A percentile compares a stretch with the other conserved stretches of the same genome.
These are phyloP conservation scores for Talaromyces atroroseus DNA, from an alignment of 2,329 filamentous ascomycete species.

Conservation along the genomic window DNA sequence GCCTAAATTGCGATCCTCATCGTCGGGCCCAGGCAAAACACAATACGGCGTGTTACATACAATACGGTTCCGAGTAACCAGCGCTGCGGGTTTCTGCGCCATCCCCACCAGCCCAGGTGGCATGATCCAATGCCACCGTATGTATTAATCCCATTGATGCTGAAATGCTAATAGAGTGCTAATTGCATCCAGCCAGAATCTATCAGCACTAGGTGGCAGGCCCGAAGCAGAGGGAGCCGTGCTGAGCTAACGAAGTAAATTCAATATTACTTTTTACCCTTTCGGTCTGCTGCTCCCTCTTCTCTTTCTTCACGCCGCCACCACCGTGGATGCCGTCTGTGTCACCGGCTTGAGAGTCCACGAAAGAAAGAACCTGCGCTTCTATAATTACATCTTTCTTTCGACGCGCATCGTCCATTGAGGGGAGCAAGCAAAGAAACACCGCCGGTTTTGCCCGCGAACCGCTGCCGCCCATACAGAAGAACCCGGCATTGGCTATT, in stretches of 20 bases:
- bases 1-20: neutral
- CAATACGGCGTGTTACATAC: no score
- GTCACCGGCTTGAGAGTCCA: neutral
- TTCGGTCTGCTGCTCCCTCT: conserved; percentile 4
- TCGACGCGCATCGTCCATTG: neutral
- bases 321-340: neutral
- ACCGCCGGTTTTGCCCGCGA: neutral
- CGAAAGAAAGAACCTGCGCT: neutral
- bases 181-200: neutral
- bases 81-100: neutral
- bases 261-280: conserved; percentile 9
- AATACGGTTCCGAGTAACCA: neutral
- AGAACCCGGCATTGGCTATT: neutral
- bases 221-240: neutral
- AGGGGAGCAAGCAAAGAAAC: neutral
- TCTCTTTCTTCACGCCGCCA: neutral
- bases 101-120: neutral
- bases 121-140: neutral
- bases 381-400: neutral
- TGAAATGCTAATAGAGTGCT: neutral
- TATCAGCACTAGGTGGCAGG: neutral
- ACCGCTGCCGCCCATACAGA: neutral
- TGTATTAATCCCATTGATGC: neutral
- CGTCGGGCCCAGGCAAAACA: neutral
- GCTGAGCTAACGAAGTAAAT: neutral